Conservation (phyloP, 2,329 filamentous ascomycete genomes). For the Chrysosporium queenslandicum region DNA sequence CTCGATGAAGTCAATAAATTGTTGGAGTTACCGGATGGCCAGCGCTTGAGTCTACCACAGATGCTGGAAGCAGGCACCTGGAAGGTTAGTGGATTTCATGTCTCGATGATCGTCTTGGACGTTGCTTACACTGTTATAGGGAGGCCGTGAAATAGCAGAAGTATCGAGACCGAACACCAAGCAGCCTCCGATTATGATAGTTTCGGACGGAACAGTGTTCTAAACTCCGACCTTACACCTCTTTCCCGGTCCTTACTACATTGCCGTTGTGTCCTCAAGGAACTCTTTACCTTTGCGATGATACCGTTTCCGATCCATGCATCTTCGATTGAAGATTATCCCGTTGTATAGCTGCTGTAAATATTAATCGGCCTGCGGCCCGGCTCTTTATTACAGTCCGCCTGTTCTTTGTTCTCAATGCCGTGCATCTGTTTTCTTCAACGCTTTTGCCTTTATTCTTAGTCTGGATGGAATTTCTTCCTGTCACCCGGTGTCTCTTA, state of each 20-base stretch:
- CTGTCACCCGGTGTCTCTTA: not conserved
- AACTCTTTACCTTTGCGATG: not conserved
- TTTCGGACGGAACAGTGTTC: constrained; percentile 94
- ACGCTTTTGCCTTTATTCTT: not conserved
- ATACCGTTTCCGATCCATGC: not conserved
- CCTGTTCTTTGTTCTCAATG: not conserved
- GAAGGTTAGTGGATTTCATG: constrained; percentile 62
- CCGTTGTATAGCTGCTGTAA: not conserved
- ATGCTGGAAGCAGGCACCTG: constrained; percentile 92
- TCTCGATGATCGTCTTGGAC: not conserved
- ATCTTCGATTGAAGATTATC: not conserved
- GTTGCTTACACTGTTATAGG: constrained; percentile 43
- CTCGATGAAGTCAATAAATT: constrained; percentile 57
- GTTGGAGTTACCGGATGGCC: constrained; percentile 57
- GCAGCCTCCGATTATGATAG: constrained; percentile 89
- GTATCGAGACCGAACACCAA: constrained; percentile 93
- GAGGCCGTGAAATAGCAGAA: constrained; percentile 89
- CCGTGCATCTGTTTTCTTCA: not conserved
- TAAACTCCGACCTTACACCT: constrained; percentile 35
- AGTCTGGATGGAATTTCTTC: not conserved
- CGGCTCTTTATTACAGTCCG: not conserved
- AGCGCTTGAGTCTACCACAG: constrained; percentile 68
- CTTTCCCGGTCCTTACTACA: not conserved
- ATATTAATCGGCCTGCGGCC: not conserved
- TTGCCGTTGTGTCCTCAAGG: not conserved